Percentiles rank a stretch among this genome's conserved stretches.
Conservation (phyloP, 1,284 basidiomycete species). For the Clitocybe nebularis region DNA sequence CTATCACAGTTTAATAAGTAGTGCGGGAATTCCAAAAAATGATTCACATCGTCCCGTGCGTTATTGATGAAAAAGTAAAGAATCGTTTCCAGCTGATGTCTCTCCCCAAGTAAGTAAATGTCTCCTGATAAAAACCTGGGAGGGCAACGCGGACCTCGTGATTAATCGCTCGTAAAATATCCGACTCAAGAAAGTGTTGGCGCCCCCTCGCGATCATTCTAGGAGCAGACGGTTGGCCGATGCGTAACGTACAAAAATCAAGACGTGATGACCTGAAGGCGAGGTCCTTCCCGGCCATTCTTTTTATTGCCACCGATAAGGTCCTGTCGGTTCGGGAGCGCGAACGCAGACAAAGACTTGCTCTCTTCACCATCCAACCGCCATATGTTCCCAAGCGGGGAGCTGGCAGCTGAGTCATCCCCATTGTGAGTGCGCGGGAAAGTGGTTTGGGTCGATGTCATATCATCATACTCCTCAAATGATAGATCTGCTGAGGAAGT, state of each 20-base stretch:
- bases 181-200: slow-evolving; percentile 5
- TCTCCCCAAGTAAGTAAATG: neutral
- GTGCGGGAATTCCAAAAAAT: slow-evolving; percentile 13
- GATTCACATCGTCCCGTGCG: slow-evolving; percentile 16
- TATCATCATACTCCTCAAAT: slow-evolving; percentile 49
- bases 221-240: too few relatives aligned
- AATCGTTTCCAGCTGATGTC: slow-evolving; percentile 10
- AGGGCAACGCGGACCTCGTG: neutral
- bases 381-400: slow-evolving; percentile 56
- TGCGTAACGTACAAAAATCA: slow-evolving; percentile 12
- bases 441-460: slow-evolving; percentile 20
- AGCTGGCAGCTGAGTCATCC: slow-evolving; percentile 21
- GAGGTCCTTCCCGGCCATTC: slow-evolving; percentile 15
- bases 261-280: slow-evolving; percentile 16
- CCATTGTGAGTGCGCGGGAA: slow-evolving; percentile 23
- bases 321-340: slow-evolving; percentile 31
- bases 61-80: slow-evolving; percentile 11
- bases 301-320: slow-evolving; percentile 24
- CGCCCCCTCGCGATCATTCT: too few relatives aligned
- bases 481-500: slow-evolving; percentile 62
- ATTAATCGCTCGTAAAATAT: slow-evolving; percentile 14
- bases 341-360: slow-evolving; percentile 41
- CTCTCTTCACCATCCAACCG: slow-evolving; percentile 60
- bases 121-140: too few relatives aligned
- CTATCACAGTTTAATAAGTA: slow-evolving; percentile 13